Conservation (phyloP, 1,284 basidiomycete species). For the Sphaerobolus stellatus region DNA sequence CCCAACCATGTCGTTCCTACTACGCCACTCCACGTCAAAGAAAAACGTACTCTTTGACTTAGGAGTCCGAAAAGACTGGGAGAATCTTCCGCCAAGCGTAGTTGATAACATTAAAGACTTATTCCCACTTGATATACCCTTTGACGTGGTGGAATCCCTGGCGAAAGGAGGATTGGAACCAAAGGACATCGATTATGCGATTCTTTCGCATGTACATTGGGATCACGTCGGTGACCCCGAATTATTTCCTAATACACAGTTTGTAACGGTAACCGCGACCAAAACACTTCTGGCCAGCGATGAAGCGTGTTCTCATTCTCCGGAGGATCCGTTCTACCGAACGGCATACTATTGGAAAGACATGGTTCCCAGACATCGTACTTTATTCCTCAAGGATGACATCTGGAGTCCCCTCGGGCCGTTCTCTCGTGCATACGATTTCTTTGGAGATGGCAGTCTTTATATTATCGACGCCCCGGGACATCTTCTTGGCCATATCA, state of each 20-base stretch:
- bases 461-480: constrained; percentile 58
- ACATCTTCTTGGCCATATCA: constrained; percentile 54
- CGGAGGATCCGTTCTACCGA: background rate
- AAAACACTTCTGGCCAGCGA: background rate
- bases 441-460: constrained; percentile 55
- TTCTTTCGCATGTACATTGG: constrained; percentile 15
- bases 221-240: constrained; percentile 14
- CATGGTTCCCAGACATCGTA: no score
- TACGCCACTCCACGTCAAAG: background rate
- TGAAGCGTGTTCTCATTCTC: background rate
- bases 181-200: constrained; percentile 13
- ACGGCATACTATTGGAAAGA: no score
- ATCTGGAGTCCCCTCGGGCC: constrained; percentile 40
- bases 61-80: constrained; percentile 21
- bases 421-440: constrained; percentile 52
- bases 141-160: constrained; percentile 50
- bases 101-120: constrained; percentile 29
- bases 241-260: constrained; percentile 2
- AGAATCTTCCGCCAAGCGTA: constrained; percentile 21
- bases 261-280: background rate
- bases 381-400: constrained; percentile 15
- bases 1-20: background rate
- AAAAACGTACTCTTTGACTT: constrained; percentile 25
- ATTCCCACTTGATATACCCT: constrained; percentile 34
- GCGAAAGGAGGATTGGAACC: constrained; percentile 46